Evolutionary conservation across 768 basidiomycete genomes (phyloP).

Genomic region (Boletus subparvulus): DNA sequence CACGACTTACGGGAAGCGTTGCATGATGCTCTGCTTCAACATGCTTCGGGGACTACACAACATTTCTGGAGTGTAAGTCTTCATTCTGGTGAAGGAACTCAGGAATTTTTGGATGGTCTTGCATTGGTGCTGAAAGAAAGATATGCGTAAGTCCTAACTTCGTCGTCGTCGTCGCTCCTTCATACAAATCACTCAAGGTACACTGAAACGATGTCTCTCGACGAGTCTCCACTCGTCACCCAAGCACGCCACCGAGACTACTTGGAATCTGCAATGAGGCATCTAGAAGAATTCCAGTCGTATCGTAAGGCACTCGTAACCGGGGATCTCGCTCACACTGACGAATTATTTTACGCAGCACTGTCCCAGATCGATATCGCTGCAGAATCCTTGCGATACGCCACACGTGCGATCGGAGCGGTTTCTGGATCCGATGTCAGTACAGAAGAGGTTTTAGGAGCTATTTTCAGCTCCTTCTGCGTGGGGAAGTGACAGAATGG

Average conservation of each 20-base stretch:
- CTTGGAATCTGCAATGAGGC: conserved; percentile 58
- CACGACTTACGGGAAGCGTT: conserved; percentile 19
- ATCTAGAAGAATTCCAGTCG: conserved; percentile 31
- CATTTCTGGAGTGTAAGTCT: conserved; percentile 65
- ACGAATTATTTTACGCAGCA: conserved; percentile 36
- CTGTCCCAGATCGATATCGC: conserved; percentile 74
- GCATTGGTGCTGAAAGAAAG: conserved; percentile 42
- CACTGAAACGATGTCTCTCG: conserved; percentile 20
- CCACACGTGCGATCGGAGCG: conserved; percentile 77
- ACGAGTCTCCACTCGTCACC: conserved; percentile 60
- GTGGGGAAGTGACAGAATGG: conserved; percentile 64
- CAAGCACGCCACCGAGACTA: conserved; percentile 79
- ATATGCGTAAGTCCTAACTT: conserved; percentile 19
- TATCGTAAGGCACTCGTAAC: conserved; percentile 26
- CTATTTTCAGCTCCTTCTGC: conserved; percentile 84
- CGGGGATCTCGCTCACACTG: neutral
- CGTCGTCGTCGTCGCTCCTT: neutral
- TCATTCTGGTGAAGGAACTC: conserved; percentile 53
- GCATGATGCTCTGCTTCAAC: conserved; percentile 11
- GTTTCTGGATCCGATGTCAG: conserved; percentile 74
- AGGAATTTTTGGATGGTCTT: conserved; percentile 60
- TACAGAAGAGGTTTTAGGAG: conserved; percentile 81
- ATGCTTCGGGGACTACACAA: neutral
- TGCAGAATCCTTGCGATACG: conserved; percentile 87
- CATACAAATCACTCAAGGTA: conserved; percentile 11